Conservation (phyloP, 306 rosid species). For the Castanea crenata region DNA sequence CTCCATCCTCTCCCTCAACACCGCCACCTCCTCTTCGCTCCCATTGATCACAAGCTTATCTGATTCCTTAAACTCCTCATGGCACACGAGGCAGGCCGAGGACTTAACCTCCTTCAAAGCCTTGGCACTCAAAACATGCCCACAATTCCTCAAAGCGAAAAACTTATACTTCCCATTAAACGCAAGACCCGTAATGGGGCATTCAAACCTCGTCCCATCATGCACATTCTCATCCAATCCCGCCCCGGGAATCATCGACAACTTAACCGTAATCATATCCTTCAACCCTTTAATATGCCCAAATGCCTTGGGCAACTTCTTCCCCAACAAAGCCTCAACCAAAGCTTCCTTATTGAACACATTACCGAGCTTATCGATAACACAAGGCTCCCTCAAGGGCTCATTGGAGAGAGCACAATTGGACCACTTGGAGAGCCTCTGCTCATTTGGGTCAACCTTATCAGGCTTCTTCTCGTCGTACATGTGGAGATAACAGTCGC, state of each 20-base stretch:
- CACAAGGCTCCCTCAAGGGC: slow-evolving; percentile 85
- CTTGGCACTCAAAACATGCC: slow-evolving; percentile 87
- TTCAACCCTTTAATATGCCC: slow-evolving; percentile 82
- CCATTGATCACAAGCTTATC: slow-evolving; percentile 86
- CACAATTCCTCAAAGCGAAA: slow-evolving; percentile 73
- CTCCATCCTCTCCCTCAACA: slow-evolving; percentile 77
- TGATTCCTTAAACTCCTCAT: slow-evolving; percentile 41
- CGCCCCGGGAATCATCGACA: slow-evolving; percentile 42
- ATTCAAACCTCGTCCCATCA: slow-evolving; percentile 52
- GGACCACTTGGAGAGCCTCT: slow-evolving; percentile 80
- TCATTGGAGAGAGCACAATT: slow-evolving; percentile 82
- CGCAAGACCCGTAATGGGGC: slow-evolving; percentile 82
- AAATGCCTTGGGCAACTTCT: slow-evolving; percentile 89
- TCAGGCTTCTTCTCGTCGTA: slow-evolving; percentile 89
- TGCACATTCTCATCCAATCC: not conserved
- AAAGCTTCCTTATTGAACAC: slow-evolving; percentile 76
- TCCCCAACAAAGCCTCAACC: slow-evolving; percentile 75
- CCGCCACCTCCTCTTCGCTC: slow-evolving; percentile 75
- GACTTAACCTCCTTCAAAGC: slow-evolving; percentile 88
- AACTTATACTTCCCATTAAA: slow-evolving; percentile 82
- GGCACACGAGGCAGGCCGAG: slow-evolving; percentile 70
- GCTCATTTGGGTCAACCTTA: slow-evolving; percentile 86
- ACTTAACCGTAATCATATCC: slow-evolving; percentile 69
- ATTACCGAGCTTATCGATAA: slow-evolving; percentile 78
- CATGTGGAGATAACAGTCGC: slow-evolving; percentile 95